Conservation (phyloP, 2,329 filamentous ascomycete species). For the Lecanoromycetidae sp. region DNA sequence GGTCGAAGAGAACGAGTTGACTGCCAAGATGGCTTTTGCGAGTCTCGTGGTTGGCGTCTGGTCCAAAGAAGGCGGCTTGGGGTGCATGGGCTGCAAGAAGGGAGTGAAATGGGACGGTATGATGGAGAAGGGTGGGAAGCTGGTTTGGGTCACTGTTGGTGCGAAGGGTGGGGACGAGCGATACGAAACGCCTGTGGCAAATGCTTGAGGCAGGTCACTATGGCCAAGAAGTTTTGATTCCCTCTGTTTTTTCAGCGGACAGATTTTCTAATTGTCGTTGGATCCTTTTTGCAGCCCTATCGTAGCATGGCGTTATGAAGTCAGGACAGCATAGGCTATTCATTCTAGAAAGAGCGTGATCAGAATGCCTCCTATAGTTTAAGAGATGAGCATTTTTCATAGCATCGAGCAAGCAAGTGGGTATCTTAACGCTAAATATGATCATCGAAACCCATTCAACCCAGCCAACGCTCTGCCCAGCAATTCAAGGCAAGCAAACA, state of each 20-base stretch:
- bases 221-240: background rate
- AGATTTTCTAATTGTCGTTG: background rate
- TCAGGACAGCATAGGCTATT: too few species aligned
- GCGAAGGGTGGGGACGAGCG: constrained; percentile 33
- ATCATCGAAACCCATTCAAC: background rate
- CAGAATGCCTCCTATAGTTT: background rate
- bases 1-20: constrained; percentile 15
- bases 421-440: constrained; percentile 1
- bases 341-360: background rate
- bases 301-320: constrained; percentile 1
- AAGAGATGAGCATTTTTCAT: background rate
- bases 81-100: constrained; percentile 20
- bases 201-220: background rate
- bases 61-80: constrained; percentile 24
- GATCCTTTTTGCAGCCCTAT: background rate
- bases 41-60: constrained; percentile 29
- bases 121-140: constrained; percentile 34
- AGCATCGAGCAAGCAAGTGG: constrained; percentile 1
- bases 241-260: background rate
- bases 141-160: constrained; percentile 41
- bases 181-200: constrained; percentile 9
- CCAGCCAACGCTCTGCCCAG: background rate
- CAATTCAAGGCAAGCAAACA: background rate
- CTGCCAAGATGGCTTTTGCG: constrained; percentile 29
- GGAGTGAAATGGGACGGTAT: constrained; percentile 24